Percentiles rank a stretch among this genome's conserved stretches.
phyloP scores from a whole-genome alignment of 495 filamentous ascomycete species.

The Astrothelium macrocarpum region DNA sequence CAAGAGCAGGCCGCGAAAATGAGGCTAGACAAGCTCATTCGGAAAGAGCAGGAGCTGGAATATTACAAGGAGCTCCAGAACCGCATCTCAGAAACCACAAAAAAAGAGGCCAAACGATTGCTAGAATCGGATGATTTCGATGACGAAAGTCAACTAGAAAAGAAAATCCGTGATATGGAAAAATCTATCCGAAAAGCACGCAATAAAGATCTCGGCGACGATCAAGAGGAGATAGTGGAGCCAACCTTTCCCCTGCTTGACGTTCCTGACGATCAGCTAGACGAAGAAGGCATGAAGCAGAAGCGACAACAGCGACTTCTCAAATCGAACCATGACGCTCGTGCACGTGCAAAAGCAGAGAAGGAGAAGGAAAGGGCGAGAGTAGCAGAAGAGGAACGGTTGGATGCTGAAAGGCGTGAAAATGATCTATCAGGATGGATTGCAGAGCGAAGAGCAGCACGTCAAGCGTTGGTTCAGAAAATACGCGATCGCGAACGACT shows the following conservation, averaged over 20 bases:
- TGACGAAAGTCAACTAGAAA: slow-evolving; percentile 74
- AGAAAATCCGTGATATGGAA: slow-evolving; percentile 76
- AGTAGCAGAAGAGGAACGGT: slow-evolving; percentile 66
- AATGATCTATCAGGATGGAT: slow-evolving; percentile 85
- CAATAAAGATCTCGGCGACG: slow-evolving; percentile 83
- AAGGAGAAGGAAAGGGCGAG: slow-evolving; percentile 85
- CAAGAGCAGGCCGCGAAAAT: slow-evolving; percentile 97
- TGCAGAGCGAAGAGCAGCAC: slow-evolving; percentile 62
- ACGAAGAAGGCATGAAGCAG: slow-evolving; percentile 79
- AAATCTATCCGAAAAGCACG: slow-evolving; percentile 75
- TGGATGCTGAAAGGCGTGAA: slow-evolving; percentile 73
- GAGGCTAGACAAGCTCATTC: slow-evolving; percentile 85
- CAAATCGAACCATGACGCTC: slow-evolving; percentile 88
- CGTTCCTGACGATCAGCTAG: slow-evolving; percentile 80
- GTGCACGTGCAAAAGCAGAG: slow-evolving; percentile 84
- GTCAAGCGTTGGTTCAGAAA: slow-evolving; percentile 61
- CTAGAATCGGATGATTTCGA: slow-evolving; percentile 86
- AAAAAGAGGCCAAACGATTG: slow-evolving; percentile 79
- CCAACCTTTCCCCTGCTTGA: slow-evolving; percentile 83
- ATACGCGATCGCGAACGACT: slow-evolving; percentile 90
- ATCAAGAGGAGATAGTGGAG: slow-evolving; percentile 62
- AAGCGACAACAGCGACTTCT: slow-evolving; percentile 86
- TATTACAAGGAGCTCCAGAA: slow-evolving; percentile 78
- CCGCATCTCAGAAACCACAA: slow-evolving; percentile 52
- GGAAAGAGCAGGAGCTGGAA: slow-evolving; percentile 90